These are phyloP conservation scores for Citeromyces matritensis DNA, from an alignment of 805 yeast genomes.

Conservation along the genomic window DNA sequence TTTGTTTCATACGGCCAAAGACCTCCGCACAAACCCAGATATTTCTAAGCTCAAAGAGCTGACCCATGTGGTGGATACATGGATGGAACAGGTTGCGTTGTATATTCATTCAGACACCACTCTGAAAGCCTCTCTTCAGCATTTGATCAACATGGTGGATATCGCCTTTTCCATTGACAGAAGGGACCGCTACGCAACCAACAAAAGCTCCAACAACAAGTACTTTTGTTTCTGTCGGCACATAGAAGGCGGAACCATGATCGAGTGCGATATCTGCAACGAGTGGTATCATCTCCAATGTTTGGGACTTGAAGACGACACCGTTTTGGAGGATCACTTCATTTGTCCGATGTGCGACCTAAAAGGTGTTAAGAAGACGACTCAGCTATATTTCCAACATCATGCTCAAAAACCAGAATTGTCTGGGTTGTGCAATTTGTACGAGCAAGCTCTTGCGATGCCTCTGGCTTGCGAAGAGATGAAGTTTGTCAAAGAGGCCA, in stretches of 20 bases:
- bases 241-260: slow-evolving; percentile 45
- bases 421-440: slow-evolving; percentile 2
- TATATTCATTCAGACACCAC: neutral
- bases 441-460: neutral
- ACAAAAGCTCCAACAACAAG: slow-evolving; percentile 1
- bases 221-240: slow-evolving; percentile 50
- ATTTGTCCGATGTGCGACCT: slow-evolving; percentile 42
- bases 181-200: neutral
- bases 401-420: slow-evolving; percentile 5
- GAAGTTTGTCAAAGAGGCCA: neutral
- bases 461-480: neutral
- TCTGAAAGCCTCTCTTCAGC: neutral
- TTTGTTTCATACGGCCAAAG: too few species aligned
- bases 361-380: slow-evolving; percentile 7
- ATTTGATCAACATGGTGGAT: neutral
- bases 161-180: neutral
- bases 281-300: slow-evolving; percentile 64
- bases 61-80: neutral
- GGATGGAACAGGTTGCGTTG: neutral
- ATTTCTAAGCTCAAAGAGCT: neutral
- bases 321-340: slow-evolving; percentile 17
- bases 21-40: neutral
- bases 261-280: slow-evolving; percentile 53
- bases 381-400: slow-evolving; percentile 5
- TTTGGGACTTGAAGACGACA: slow-evolving; percentile 19